Conservation (phyloP, 257 asterid genomes). For the Mitragyna speciosa region DNA sequence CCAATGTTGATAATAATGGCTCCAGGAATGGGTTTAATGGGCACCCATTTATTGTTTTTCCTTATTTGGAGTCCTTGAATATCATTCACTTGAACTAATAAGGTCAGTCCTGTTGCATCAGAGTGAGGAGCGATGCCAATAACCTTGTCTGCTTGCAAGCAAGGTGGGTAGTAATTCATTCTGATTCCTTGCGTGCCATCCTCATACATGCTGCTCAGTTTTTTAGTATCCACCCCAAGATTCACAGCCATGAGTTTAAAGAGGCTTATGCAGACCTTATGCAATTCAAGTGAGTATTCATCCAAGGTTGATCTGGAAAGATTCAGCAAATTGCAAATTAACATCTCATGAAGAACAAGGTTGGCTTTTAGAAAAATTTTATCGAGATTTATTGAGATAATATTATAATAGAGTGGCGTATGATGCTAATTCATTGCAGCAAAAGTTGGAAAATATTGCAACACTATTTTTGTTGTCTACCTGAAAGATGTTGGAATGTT, state of each 20-base stretch:
- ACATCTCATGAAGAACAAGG: neutral
- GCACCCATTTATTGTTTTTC: constrained; percentile 29
- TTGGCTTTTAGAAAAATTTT: neutral
- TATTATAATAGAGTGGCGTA: too few species aligned
- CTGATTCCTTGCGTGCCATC: constrained; percentile 42
- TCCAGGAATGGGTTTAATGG: constrained; percentile 25
- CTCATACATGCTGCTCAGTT: constrained; percentile 22
- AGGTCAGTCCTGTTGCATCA: constrained; percentile 35
- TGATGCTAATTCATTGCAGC: too few species aligned
- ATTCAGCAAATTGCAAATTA: too few species aligned
- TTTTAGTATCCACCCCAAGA: constrained; percentile 31
- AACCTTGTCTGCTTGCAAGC: constrained; percentile 30
- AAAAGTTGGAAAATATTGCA: too few species aligned
- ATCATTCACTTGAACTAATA: constrained; percentile 34
- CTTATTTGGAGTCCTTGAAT: constrained; percentile 36
- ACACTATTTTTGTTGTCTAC: neutral
- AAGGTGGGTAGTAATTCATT: constrained; percentile 46
- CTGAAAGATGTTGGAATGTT: constrained; percentile 31
- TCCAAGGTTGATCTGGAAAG: constrained; percentile 31
- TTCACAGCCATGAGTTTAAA: constrained; percentile 27
- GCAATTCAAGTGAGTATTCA: constrained; percentile 31
- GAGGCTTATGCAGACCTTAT: constrained; percentile 23
- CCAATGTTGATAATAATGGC: constrained; percentile 40
- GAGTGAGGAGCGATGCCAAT: constrained; percentile 38
- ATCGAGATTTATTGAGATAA: neutral